Evolutionary conservation across 163 green algal genomes (phyloP).

Genomic region (Scenedesmus sp.): DNA sequence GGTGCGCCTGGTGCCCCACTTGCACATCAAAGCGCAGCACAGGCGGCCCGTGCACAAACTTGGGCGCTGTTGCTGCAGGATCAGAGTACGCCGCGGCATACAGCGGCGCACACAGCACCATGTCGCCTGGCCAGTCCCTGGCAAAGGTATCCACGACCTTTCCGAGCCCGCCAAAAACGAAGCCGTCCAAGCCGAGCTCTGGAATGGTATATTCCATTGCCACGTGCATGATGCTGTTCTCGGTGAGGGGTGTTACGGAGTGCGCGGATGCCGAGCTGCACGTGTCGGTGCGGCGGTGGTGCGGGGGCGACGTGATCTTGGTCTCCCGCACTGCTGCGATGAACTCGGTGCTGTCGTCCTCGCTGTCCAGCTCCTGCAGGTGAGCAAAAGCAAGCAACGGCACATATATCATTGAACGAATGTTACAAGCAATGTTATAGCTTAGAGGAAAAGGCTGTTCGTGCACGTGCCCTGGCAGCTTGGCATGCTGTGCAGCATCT

Average conservation of each 20-base stretch:
- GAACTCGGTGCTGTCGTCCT: not conserved
- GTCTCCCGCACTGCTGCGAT: not conserved
- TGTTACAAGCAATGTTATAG: too few species aligned
- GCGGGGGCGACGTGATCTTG: not conserved
- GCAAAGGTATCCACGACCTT: constrained; percentile 60
- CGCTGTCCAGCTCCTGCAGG: constrained; percentile 23
- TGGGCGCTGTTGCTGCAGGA: not conserved
- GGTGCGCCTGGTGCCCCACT: constrained; percentile 33
- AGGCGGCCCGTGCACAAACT: constrained; percentile 4
- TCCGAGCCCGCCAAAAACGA: constrained; percentile 60
- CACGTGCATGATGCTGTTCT: constrained; percentile 53
- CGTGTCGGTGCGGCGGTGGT: not conserved
- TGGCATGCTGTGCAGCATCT: too few species aligned
- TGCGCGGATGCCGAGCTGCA: constrained; percentile 29
- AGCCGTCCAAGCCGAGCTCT: constrained; percentile 51
- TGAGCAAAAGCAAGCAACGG: too few species aligned
- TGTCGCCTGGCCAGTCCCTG: constrained; percentile 39
- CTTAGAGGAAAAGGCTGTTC: too few species aligned
- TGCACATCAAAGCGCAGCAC: constrained; percentile 28
- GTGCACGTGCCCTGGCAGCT: too few species aligned
- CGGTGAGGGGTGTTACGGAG: not conserved
- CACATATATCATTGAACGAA: too few species aligned
- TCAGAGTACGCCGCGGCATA: constrained; percentile 41
- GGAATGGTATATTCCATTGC: constrained; percentile 62
- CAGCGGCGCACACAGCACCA: constrained; percentile 47